Base-by-base conservation (phyloP, 352 stramenopile genomes). In the Globisporangium nunn region DNA sequence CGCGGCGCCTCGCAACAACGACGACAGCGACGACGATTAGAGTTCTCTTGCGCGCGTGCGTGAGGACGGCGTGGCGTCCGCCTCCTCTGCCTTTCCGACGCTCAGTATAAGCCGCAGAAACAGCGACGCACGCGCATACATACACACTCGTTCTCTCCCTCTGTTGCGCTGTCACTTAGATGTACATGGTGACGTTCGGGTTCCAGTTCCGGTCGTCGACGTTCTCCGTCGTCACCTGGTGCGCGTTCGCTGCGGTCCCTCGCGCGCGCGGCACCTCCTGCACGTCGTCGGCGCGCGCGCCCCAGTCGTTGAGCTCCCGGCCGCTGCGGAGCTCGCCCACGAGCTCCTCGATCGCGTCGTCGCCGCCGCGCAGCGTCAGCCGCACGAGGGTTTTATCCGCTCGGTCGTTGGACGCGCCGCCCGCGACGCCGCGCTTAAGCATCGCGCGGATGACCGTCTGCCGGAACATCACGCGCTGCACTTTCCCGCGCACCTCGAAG, bases 391-490 rank as follows among this genome's bases (percentile, higher is more conserved):
- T 64, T 40, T 64, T 80, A 57, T 88, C 76, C 40, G 55, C 56
- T 28, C 64, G 71, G 57, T 88, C 76, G 64, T 92, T 92, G 29
- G 77, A 83, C 44, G 81, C 79, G 56, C 81, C 79, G 40, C 81
- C 79, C 44, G 56, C 53, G 17, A 92, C 60, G 29, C 65, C 72
- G 47, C 78, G 75, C 68, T 84, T 87, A 50, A 74, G 66, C 78
- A 88, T 88, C 58, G 79, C 81, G 44, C 79, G 77, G 67, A 92
- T 87, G 35, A 88, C 58, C 11, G 81, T 92, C 62, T 92, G 75
- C 0, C 81, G 79, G 62, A 92, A 92, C 81, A 92, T 92, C 53
- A 88, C 81, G 49, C 79, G 79, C 66, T 92, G 81, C 55, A 92
- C 81, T 28, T 76, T 87, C 62, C 81, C 81, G 28, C 71, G 73